Evolutionary conservation across 2,329 filamentous ascomycete species (phyloP), one percentile per base, ranked within the genome.

Genomic region (Microdochium bolleyi): DNA sequence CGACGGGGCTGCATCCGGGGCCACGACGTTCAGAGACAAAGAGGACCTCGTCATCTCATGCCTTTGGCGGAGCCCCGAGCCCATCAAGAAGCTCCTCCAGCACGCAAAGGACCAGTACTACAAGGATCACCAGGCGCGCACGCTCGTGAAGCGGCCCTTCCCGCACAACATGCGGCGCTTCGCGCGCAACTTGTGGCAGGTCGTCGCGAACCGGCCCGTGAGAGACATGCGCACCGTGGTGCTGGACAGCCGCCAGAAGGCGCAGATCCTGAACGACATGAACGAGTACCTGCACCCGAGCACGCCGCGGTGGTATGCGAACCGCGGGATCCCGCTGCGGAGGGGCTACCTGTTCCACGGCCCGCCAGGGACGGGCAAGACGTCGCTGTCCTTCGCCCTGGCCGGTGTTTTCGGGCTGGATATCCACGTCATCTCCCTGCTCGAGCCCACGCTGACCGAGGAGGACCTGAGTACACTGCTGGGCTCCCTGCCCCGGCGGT

Each of bases 281-380:
- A 88, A 88, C 58, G 87, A 91, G 60, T 92, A 89, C 57, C 73
- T 94, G 0, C 82, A 89, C 52, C 87, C 88, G 0, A 72, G 76
- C 1, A 88, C 83, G 0, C 80, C 83, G 1, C 74, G 77, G 10
- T 92, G 87, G 86, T 92, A 92, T 61, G 82, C 86, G 0, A 83
- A 83, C 49, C 76, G 87, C 2, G 88, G 88, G 0, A 89, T 92
- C 27, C 88, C 88, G 0, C 83, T 92, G 51, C 77, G 89, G 0
- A 72, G 89, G 27, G 89, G 89, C 0, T 92, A 92, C 60, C 76
- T 92, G 0, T 89, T 92, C 57, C 78, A 89, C 59, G 88, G 89
- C 0, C 86, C 86, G 0, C 87, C 87, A 0, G 87, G 87, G 0
- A 89, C 85, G 0, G 87, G 87, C 21, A 91, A 90, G 67, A 88